Evolutionary conservation across 2,329 filamentous ascomycete species (phyloP).

Genomic region (Neonectria ditissima): DNA sequence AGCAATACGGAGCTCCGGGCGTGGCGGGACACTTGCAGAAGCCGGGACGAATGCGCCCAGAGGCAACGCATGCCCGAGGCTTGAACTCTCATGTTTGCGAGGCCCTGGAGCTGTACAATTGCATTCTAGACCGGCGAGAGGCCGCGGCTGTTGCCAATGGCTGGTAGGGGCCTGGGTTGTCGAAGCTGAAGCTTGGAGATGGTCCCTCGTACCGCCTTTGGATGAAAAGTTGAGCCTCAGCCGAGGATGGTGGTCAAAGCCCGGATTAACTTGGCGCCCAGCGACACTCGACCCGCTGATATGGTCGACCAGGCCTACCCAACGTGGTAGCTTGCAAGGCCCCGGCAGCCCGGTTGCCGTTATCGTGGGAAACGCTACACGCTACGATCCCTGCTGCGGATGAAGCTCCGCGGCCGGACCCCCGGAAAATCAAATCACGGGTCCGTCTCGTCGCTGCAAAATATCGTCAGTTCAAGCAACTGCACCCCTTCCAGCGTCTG

Average conservation of each 20-base stretch:
- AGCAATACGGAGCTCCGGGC: constrained; percentile 39
- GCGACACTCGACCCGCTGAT: not conserved
- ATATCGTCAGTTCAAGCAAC: constrained; percentile 23
- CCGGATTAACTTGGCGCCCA: constrained; percentile 28
- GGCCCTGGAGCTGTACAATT: constrained; percentile 35
- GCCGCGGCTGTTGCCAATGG: constrained; percentile 20
- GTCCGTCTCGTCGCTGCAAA: constrained; percentile 14
- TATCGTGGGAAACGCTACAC: constrained; percentile 1
- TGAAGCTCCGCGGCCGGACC: constrained; percentile 24
- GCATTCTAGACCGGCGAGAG: constrained; percentile 29
- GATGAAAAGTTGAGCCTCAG: constrained; percentile 18
- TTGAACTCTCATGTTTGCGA: constrained; percentile 42
- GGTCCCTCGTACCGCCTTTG: not conserved
- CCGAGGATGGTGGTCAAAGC: not conserved
- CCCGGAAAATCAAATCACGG: constrained; percentile 26
- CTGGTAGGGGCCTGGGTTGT: constrained; percentile 5
- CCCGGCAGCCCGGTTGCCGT: constrained; percentile 17
- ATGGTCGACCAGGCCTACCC: not conserved
- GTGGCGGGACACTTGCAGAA: constrained; percentile 35
- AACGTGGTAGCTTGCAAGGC: not conserved
- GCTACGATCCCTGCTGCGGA: constrained; percentile 18
- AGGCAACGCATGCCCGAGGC: constrained; percentile 45
- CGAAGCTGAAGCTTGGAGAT: constrained; percentile 3
- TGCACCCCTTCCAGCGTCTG: not conserved
- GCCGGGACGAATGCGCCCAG: constrained; percentile 40